Evolutionary conservation across 257 asterid genomes (phyloP).

Genomic region (Solanum paucissectum): DNA sequence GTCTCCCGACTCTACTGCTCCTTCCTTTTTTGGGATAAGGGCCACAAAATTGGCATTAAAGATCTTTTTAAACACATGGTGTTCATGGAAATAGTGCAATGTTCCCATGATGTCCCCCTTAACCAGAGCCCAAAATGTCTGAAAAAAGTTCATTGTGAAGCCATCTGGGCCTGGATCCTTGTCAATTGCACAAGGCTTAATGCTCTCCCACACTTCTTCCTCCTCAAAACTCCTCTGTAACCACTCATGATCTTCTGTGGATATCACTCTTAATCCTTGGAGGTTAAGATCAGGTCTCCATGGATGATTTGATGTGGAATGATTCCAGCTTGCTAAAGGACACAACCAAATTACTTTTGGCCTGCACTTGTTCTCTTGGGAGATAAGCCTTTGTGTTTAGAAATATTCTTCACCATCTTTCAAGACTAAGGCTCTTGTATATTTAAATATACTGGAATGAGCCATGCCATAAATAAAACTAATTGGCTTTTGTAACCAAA

Average conservation of each 20-base stretch:
- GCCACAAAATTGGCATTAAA: background rate
- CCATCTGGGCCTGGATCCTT: background rate
- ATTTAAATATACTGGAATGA: background rate
- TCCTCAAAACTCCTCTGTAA: background rate
- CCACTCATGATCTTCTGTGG: background rate
- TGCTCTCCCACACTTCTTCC: background rate
- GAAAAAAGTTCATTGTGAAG: background rate
- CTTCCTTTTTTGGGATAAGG: background rate
- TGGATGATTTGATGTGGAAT: background rate
- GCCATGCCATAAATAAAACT: background rate
- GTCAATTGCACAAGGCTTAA: background rate
- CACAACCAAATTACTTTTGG: background rate
- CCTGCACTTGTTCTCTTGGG: background rate
- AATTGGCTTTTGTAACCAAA: background rate
- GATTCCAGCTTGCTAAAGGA: background rate
- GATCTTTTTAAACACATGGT: background rate
- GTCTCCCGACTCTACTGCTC: background rate
- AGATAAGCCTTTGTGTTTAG: background rate
- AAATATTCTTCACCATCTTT: background rate
- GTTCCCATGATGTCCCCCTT: background rate
- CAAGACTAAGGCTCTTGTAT: background rate
- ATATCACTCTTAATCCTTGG: background rate
- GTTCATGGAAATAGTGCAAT: background rate
- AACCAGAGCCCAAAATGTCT: background rate
- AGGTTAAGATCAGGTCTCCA: background rate